Evolutionary conservation across 139 green algal genomes (phyloP), one percentile per base, ranked within the genome.

Genomic region (Diplosphaera chodatii): DNA sequence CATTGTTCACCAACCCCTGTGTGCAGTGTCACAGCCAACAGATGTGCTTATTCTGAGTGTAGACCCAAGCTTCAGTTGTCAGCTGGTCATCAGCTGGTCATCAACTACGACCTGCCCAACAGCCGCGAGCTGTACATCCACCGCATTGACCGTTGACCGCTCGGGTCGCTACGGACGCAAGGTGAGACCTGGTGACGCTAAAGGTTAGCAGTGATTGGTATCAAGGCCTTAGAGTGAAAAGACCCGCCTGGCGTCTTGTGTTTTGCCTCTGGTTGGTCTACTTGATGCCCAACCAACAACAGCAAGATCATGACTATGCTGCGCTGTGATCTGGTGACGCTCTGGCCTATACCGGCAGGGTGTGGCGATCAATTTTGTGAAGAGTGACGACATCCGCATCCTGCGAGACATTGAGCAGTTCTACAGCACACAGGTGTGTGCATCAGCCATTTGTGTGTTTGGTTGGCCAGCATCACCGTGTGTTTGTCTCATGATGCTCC

Each of bases 71-170:
- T n/a, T n/a, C n/a, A n/a, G n/a, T n/a, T n/a, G n/a, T n/a, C n/a
- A n/a, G n/a, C n/a, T n/a, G n/a, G n/a, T n/a, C n/a, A n/a, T n/a
- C n/a, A n/a, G n/a, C 83, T 99, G 74, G 96, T 99, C 55, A 98
- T 99, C 87, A 99, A 99, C 88, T 99, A 99, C 69, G 96, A 99
- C 84, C 86, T 99, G 68, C 96, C 96, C 74, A 95, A 95, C 87
- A 97, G 90, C 74, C 89, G 96, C 76, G 96, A 99, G 88, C 82
- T 96, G 21, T 99, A 99, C 90, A 98, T 99, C 75, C 96, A 99
- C 80, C 85, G 96, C 73, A 99, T 99, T 75, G 96, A 95, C n/a
- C n/a, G n/a, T n/a, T n/a, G n/a, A n/a, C 34, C 88, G 95, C 48
- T 96, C 86, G 10, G 92, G 93, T 0, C 84, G 92, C 29, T 97